These are phyloP conservation scores for Leccinum subatratum DNA, from an alignment of 1,284 basidiomycete species.

Conservation along the genomic window DNA sequence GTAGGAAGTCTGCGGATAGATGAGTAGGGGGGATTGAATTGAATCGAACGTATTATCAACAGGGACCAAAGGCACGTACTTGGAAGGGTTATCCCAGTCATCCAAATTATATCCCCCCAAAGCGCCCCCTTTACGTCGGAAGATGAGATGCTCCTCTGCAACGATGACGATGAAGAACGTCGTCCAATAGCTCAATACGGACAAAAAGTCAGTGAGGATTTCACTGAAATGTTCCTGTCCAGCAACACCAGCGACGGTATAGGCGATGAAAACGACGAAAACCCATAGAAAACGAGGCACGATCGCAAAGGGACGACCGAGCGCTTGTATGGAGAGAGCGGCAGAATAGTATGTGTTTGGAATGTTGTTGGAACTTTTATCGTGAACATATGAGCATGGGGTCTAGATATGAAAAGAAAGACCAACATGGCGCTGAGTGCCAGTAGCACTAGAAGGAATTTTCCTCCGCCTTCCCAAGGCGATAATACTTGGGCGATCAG, in stretches of 20 bases:
- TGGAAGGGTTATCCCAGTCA: slow-evolving; percentile 48
- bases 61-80: slow-evolving; percentile 26
- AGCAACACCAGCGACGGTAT: slow-evolving; percentile 58
- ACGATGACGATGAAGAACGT: slow-evolving; percentile 59
- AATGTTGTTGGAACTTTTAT: slow-evolving; percentile 50
- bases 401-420: background rate
- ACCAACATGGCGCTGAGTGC: slow-evolving; percentile 49
- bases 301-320: slow-evolving; percentile 50
- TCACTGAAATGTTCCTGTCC: slow-evolving; percentile 59
- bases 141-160: slow-evolving; percentile 54
- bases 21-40: background rate
- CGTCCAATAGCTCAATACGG: slow-evolving; percentile 63
- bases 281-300: slow-evolving; percentile 62
- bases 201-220: slow-evolving; percentile 51
- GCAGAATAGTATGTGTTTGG: slow-evolving; percentile 59
- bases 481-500: slow-evolving; percentile 41
- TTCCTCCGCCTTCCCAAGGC: slow-evolving; percentile 49
- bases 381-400: background rate
- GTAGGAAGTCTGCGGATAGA: slow-evolving; percentile 41
- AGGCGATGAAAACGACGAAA: slow-evolving; percentile 46
- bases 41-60: background rate
- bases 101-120: slow-evolving; percentile 52
- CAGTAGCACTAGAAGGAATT: slow-evolving; percentile 57
- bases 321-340: slow-evolving; percentile 52
- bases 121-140: slow-evolving; percentile 41